Evolutionary conservation across 345 rosid genomes (phyloP), one percentile per base, ranked within the genome.

Genomic region (Eucalyptus viminalis): DNA sequence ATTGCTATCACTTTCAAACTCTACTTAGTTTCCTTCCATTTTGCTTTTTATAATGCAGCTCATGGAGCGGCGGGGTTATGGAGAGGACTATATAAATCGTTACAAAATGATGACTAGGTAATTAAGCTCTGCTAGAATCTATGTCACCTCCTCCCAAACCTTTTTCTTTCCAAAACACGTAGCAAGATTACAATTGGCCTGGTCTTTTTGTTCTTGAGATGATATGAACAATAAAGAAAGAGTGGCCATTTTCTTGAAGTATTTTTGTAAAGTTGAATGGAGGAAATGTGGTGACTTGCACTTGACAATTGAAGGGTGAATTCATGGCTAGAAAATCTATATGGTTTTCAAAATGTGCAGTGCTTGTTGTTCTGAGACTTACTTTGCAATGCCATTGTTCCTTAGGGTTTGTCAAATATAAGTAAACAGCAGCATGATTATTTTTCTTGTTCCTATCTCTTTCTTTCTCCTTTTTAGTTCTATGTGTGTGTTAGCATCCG

Each of bases 61-160:
- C 86, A 97, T 97, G 99, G 95, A 94, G 91, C 95, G 99, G 34
- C 95, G 99, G 3, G 99, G 98, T 27, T 97, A 94, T 89, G 99
- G 98, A 43, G 96, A 97, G 87, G 99, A 97, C 86, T 97, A 95
- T 86, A 95, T 96, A 76, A 97, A 92, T 87, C 96, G 98, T 31
- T 97, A 97, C 94, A 97, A 95, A 90, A 97, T 97, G 99, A 97
- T 97, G 99, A 97, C 99, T 21, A 97, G 97, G 99, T 97, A 86
- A 92, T 88, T 45, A 87, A 56, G 49, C 37, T 54, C 83, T 45
- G 16, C 19, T 16, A 60, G 67, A 40, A 40, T 40, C 27, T 40
- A 24, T 24, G 14, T 76, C 85, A 40, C 47, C 47, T 76, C 47
- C 85, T 40, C 9, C 83, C 85, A 40, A 76, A 76, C 85, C 47